A percentile compares a stretch with the other conserved stretches of the same genome.
These are phyloP conservation scores for Fragaria ananassa DNA, from an alignment of 306 rosid genomes.

Conservation along the genomic window DNA sequence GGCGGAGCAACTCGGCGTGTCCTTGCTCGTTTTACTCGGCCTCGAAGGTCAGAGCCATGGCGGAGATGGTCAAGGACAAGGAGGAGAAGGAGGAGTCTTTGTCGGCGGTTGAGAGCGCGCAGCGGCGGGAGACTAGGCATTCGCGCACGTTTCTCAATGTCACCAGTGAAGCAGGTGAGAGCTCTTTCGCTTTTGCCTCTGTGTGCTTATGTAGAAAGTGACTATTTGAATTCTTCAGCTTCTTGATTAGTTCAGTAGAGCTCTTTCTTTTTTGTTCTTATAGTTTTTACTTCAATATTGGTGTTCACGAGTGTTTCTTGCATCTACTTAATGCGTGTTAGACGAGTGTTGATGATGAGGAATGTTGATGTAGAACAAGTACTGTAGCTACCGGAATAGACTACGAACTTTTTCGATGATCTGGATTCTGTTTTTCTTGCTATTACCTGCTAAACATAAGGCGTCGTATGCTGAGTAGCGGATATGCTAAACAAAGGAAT, in stretches of 20 bases:
- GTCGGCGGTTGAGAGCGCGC: slow-evolving; percentile 12
- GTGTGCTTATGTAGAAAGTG: not conserved
- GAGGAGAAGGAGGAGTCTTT: slow-evolving; percentile 16
- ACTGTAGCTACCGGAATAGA: not conserved
- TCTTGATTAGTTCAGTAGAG: not conserved
- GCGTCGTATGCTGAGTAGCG: not conserved
- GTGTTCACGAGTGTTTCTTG: not conserved
- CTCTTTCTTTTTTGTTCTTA: not conserved
- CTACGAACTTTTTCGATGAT: not conserved
- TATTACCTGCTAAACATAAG: not conserved
- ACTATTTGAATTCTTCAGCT: not conserved
- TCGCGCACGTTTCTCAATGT: slow-evolving; percentile 46
- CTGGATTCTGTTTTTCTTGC: not conserved
- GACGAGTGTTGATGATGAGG: not conserved
- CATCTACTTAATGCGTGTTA: not conserved
- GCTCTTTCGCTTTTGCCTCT: not conserved
- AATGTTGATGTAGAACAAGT: not conserved
- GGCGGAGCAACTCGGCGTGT: slow-evolving; percentile 15
- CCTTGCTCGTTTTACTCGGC: slow-evolving; percentile 31
- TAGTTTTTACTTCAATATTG: not conserved
- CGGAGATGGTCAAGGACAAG: slow-evolving; percentile 39
- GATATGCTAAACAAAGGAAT: not conserved
- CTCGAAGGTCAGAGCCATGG: slow-evolving; percentile 35
- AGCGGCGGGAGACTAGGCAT: slow-evolving; percentile 24
- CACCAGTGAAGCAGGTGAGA: slow-evolving; percentile 37